phyloP scores from a whole-genome alignment of 106 monocot species.

The Phalaenopsis equestris region DNA sequence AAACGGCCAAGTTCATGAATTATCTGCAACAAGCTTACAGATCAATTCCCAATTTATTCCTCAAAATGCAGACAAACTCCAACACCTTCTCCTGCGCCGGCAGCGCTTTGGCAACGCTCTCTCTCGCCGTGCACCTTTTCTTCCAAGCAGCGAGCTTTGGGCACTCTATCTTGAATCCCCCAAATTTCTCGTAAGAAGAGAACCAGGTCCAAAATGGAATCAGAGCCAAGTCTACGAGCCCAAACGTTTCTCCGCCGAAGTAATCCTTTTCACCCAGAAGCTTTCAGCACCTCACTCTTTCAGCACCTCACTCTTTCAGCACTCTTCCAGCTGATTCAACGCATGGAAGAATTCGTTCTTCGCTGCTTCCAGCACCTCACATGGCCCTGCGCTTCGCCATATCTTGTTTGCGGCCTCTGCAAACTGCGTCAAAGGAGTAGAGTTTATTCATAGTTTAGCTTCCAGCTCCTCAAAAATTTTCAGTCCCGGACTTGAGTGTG shows the following conservation, averaged over 20 bases:
- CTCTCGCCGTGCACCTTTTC: slow-evolving; percentile 48
- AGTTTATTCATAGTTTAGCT: background rate
- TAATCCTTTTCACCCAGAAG: slow-evolving; percentile 46
- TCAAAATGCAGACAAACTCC: slow-evolving; percentile 26
- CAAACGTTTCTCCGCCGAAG: slow-evolving; percentile 52
- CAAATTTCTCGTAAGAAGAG: slow-evolving; percentile 33
- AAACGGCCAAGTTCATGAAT: background rate
- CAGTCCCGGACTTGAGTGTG: no score
- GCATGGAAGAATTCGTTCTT: slow-evolving; percentile 34
- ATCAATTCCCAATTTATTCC: slow-evolving; percentile 26
- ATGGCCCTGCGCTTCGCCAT: slow-evolving; percentile 33
- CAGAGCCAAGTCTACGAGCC: slow-evolving; percentile 49
- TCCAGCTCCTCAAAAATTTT: no score
- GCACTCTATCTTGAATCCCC: slow-evolving; percentile 29
- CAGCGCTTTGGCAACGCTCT: slow-evolving; percentile 34
- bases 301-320: no score
- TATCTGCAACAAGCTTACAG: background rate
- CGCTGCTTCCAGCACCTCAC: slow-evolving; percentile 27
- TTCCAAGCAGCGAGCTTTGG: slow-evolving; percentile 52
- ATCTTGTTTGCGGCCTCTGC: slow-evolving; percentile 25
- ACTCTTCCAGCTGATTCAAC: slow-evolving; percentile 35
- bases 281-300: no score
- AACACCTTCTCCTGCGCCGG: slow-evolving; percentile 31
- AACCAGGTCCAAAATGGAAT: slow-evolving; percentile 49
- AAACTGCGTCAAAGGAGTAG: background rate